Base-by-base conservation (phyloP, 768 basidiomycete genomes). In the Lepiota venenata region DNA sequence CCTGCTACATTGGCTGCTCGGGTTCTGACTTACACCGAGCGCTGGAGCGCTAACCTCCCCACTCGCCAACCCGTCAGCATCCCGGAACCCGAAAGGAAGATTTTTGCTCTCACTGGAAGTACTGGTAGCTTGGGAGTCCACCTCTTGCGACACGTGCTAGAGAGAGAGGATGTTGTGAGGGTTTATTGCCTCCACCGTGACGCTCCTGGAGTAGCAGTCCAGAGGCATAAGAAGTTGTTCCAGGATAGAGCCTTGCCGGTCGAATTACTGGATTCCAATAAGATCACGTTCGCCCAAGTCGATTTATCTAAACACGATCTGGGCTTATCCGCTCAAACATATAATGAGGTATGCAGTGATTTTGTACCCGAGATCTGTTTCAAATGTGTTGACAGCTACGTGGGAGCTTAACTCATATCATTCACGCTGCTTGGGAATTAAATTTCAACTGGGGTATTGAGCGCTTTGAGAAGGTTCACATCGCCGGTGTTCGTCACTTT, bases 41-140 rank as follows among this genome's bases (percentile, higher is more conserved):
- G 51, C 9, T 57, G 51, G 41, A 57, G 39, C 12, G 22, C 32
- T 4, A 47, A 36, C 8, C 47, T 45, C 11, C 50, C 50, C 5
- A 16, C 32, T 2, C 50, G 50, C 35, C 5, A 4, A n/a, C 20
- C 20, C 2, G 43, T 29, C 5, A 35, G 11, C 15, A 18, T 21
- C 4, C 1, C 29, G 6, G 41, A 35, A 8, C 29, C 41, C 3
- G 27, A 52, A 32, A 44, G 39, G 58, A 52, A 72, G 59, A 55
- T 58, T 10, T 58, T 70, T 38, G 60, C 67, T 2, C 59, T 73
- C 35, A 72, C 71, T 1, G 71, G 71, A 20, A 68, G 66, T 0
- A 72, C 71, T 2, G 71, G 71, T 12, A 63, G 61, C 14, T 61
- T 72, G 0, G 69, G 71, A 15, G 60, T 64, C 7, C 62, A 66